phyloP scores from a whole-genome alignment of 176 grass and related monocot species.

The Carex pumila region DNA sequence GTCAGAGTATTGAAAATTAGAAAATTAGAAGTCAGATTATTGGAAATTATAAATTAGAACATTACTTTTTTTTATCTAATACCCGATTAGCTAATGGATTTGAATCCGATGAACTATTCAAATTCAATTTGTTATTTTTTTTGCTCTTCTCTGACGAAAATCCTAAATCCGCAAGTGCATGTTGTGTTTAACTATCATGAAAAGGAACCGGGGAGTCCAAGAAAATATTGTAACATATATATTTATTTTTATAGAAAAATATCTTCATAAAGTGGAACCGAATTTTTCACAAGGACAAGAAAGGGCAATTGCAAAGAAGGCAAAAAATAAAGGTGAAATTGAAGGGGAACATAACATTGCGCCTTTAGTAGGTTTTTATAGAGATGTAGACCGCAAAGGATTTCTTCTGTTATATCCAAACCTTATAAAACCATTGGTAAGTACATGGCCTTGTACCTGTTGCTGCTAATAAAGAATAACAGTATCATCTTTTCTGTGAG shows the following conservation, averaged over 20 bases:
- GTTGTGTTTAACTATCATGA: not conserved
- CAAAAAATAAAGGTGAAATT: not conserved
- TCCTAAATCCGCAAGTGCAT: too few relatives aligned
- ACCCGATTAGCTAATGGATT: too few relatives aligned
- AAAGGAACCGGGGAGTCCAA: not conserved
- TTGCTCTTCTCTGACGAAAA: too few relatives aligned
- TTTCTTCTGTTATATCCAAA: not conserved
- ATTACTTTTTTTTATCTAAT: too few relatives aligned
- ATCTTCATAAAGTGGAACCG: not conserved
- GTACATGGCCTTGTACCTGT: not conserved
- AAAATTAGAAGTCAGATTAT: too few relatives aligned
- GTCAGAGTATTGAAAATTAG: too few relatives aligned
- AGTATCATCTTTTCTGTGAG: too few relatives aligned
- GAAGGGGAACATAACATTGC: not conserved
- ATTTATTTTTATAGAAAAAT: not conserved
- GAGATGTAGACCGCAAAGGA: not conserved
- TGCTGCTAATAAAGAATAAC: too few relatives aligned
- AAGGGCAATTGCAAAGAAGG: not conserved
- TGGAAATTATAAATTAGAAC: too few relatives aligned
- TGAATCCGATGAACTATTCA: too few relatives aligned
- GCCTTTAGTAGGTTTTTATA: slow-evolving; percentile 1
- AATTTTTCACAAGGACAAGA: not conserved
- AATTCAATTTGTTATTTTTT: too few relatives aligned
- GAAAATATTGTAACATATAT: not conserved
- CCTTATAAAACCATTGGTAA: not conserved